Base-by-base conservation (phyloP, 768 basidiomycete species). In the Lactifluus hygrophoroides region DNA sequence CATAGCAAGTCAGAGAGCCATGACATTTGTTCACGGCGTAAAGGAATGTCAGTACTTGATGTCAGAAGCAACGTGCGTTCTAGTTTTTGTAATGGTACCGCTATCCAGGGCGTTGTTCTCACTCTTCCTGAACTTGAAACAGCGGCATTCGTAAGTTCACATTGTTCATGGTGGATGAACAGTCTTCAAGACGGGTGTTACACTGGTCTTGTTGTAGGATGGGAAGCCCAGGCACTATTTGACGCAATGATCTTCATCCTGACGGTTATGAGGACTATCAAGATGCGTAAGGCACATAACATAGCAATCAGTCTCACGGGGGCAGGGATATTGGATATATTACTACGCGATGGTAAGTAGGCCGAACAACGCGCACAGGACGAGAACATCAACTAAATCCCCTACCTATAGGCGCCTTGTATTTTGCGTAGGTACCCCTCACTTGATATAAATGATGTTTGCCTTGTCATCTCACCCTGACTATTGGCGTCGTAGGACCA, bases 191-290 rank as follows among this genome's bases (percentile, higher is more conserved):
- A 17, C 9, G 35, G 10, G 3, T 14, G 5, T 23, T n/a, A 30
- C 32, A 25, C 40, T 73, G 73, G 56, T n/a, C 32, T 69, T 10
- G 71, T 71, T 17, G 62, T 65, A 17, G 65, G 77, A 19, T 82
- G 80, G 80, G 79, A 80, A 62, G 76, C 77, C 1, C 71, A 81
- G 4, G 77, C 80, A 54, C 62, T 74, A 1, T 80, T 75, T 57
- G 81, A 84, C n/a, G n/a, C n/a, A n/a, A n/a, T n/a, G n/a, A n/a
- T n/a, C n/a, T n/a, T n/a, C n/a, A n/a, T n/a, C n/a, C n/a, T n/a
- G n/a, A n/a, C n/a, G n/a, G n/a, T n/a, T n/a, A n/a, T n/a, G n/a
- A n/a, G n/a, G n/a, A n/a, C n/a, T n/a, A n/a, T n/a, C n/a, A n/a
- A n/a, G n/a, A n/a, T n/a, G n/a, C 63, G 55, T 71, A 0, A 67